These are phyloP conservation scores for Colletotrichum abscissum DNA, from an alignment of 2,329 filamentous ascomycete species.

Conservation along the genomic window DNA sequence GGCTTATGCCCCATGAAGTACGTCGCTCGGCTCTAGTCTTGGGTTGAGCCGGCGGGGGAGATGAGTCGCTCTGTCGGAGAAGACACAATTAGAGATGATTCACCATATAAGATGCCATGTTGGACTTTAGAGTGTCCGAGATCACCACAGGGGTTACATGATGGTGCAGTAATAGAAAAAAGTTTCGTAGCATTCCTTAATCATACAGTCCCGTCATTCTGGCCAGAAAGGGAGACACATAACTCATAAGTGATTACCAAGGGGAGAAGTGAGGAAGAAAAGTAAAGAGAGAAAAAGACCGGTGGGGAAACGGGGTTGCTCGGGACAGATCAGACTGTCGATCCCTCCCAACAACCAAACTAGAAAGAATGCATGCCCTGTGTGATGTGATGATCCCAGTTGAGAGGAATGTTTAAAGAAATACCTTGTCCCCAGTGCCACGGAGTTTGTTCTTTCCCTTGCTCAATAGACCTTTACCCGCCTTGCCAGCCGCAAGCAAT, in stretches of 20 bases:
- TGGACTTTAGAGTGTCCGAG: slow-evolving; percentile 29
- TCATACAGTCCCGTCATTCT: slow-evolving; percentile 50
- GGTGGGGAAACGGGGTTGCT: slow-evolving; percentile 25
- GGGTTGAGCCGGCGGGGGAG: slow-evolving; percentile 48
- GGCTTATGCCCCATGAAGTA: slow-evolving; percentile 56
- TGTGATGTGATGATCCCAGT: slow-evolving; percentile 34
- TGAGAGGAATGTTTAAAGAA: slow-evolving; percentile 69
- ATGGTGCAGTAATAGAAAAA: slow-evolving; percentile 43
- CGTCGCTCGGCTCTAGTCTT: slow-evolving; percentile 53
- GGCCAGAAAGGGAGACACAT: slow-evolving; percentile 41
- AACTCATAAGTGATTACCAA: slow-evolving; percentile 24
- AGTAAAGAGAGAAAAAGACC: slow-evolving; percentile 1
- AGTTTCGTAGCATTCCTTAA: slow-evolving; percentile 53
- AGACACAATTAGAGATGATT: slow-evolving; percentile 39
- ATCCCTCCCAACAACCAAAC: slow-evolving; percentile 34
- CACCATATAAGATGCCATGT: slow-evolving; percentile 31
- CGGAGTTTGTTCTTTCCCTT: slow-evolving; percentile 89
- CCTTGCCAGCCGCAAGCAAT: slow-evolving; percentile 86
- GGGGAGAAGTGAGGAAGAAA: slow-evolving; percentile 34
- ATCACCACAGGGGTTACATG: slow-evolving; percentile 38
- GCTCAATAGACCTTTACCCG: slow-evolving; percentile 89
- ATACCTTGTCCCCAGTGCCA: slow-evolving; percentile 86
- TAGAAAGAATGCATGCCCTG: slow-evolving; percentile 40
- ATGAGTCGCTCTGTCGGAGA: slow-evolving; percentile 50
- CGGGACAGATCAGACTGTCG: slow-evolving; percentile 19